Conservation (phyloP, 1,284 basidiomycete genomes). For the Microbotryum scabiosae region DNA sequence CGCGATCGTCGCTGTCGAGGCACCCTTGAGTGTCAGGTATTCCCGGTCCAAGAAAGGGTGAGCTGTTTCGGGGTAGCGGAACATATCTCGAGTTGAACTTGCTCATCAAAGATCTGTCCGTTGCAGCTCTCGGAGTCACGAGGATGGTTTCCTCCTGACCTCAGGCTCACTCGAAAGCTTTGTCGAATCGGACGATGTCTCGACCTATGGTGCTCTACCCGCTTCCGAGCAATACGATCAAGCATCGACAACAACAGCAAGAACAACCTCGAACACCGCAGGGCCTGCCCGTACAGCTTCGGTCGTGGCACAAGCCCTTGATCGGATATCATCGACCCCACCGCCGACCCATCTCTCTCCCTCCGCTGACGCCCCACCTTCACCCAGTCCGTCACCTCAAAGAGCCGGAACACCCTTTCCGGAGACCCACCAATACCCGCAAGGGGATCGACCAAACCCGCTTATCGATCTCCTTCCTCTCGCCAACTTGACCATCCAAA, state of each 20-base stretch:
- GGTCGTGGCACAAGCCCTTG: neutral
- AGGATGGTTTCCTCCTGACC: too few relatives aligned
- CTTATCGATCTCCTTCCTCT: constrained; percentile 26
- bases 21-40: constrained; percentile 55
- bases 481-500: constrained; percentile 60
- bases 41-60: neutral
- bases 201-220: constrained; percentile 47
- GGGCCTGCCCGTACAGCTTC: neutral
- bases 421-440: neutral
- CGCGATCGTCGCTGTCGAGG: constrained; percentile 75
- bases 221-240: too few relatives aligned
- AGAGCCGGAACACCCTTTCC: neutral
- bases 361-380: constrained; percentile 37
- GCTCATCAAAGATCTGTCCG: too few relatives aligned
- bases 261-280: neutral
- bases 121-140: too few relatives aligned
- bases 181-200: constrained; percentile 53
- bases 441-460: constrained; percentile 5
- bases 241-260: too few relatives aligned
- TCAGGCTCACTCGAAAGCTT: constrained; percentile 53
- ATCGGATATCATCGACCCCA: neutral
- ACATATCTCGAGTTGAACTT: too few relatives aligned
- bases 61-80: constrained; percentile 1
- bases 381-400: constrained; percentile 11
- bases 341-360: constrained; percentile 36